Base-by-base conservation (phyloP, 805 yeast species). In the Yarrowia bubula region DNA sequence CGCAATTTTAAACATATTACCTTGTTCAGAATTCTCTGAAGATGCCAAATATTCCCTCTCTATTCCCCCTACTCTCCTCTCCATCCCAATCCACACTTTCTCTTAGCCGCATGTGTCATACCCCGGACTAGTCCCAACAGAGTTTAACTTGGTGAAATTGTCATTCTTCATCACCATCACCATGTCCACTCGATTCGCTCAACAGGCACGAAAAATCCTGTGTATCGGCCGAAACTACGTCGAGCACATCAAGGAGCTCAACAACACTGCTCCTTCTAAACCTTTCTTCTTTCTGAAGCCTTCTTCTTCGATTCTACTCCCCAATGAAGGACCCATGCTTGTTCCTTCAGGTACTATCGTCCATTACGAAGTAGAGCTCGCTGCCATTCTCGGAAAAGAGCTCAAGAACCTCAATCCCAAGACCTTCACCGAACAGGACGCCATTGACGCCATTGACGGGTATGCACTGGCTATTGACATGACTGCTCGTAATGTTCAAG, bases 181-280 rank as follows among this genome's bases (percentile, higher is more conserved):
- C n/a, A 66, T 43, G 51, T 53, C 70, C 17, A 57, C 47, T 33
- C 28, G 46, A 28, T 69, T 66, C 33, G 67, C 67, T 33, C 39
- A 64, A 55, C 38, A 60, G 38, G 71, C 71, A 1, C 64, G 72
- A 32, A 95, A 95, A 77, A 84, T 93, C 72, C 83, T 95, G 15
- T 95, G 99, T 76, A 93, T 95, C 69, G 99, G 99, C 50, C 87
- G 99, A 71, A 95, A 95, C 77, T 95, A 92, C 74, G 96, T 91
- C n/a, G 98, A 96, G 18, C 99, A 95, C 72, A 90, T 92, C 73
- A 84, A 88, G 68, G 99, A 95, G 75, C 80, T 95, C 66, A 88
- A 90, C 80, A 95, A 92, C 74, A 76, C 84, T 28, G 81, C 83
- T 18, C 98, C 99, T 1, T 78, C 81, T 39, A 90, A 86, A 72